Evolutionary conservation across 495 filamentous ascomycete genomes (phyloP), one percentile per base, ranked within the genome.

Genomic region (Aspergillus sclerotioniger): DNA sequence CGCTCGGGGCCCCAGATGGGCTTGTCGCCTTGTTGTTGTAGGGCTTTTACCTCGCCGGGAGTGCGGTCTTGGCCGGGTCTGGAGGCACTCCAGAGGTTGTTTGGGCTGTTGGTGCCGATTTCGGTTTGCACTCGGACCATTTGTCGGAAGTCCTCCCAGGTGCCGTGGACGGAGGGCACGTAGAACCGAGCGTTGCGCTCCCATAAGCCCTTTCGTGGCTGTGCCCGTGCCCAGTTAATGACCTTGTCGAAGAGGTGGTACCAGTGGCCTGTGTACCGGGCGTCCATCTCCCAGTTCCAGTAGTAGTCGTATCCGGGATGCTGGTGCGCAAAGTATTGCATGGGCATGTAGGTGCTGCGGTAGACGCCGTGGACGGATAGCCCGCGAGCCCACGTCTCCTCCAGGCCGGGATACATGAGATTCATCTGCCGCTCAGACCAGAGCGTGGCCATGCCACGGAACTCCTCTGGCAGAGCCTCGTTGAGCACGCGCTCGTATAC

Each of bases 281-380:
- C 85, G 66, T 98, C 94, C 88, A 98, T 96, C 73, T 98, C 94
- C 92, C 92, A 97, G 65, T 98, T 92, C 94, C 94, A 98, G 73
- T 93, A 89, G 72, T 87, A 90, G 56, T 98, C 95, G 67, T 94
- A 98, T 67, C 97, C 92, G 0, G 90, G 89, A 69, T 98, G 94
- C 41, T 85, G 82, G 61, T 90, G 84, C 15, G 93, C 88, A 65
- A 96, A 98, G 70, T 89, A 87, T 66, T 97, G 94, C 76, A 98
- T 84, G 9, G 93, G 90, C 90, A 97, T 93, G 67, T 90, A 91
- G 21, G 90, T 85, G 57, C 88, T 89, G 41, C 94, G 89, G 73
- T 98, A 98, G 0, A 90, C 90, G 4, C 93, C 94, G 70, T 96
- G 89, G 0, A 96, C 84, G 1, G 90, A 90, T 2, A 96, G 77